Conservation (phyloP, 352 stramenopile species). For the Globisporangium sylvaticum region DNA sequence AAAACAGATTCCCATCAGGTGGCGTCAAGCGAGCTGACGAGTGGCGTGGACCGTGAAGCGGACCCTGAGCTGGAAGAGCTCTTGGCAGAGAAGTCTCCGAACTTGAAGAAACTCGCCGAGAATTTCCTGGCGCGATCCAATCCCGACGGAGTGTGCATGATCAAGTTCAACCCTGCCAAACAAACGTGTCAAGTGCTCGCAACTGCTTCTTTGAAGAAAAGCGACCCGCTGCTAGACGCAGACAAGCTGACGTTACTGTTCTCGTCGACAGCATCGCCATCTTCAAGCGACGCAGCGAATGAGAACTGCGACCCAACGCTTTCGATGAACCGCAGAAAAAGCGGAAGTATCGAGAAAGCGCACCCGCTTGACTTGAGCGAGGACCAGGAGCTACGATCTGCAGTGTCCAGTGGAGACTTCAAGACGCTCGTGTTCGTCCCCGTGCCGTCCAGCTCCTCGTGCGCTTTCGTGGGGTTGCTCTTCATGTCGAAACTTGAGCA, state of each 20-base stretch:
- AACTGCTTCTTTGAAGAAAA: conserved; percentile 11
- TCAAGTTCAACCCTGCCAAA: conserved; percentile 42
- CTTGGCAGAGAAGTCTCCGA: conserved; percentile 28
- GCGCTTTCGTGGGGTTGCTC: conserved; percentile 11
- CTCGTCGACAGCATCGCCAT: background rate
- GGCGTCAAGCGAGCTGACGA: conserved; percentile 3
- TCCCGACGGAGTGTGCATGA: conserved; percentile 40
- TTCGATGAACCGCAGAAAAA: too few species aligned
- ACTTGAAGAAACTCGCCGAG: conserved; percentile 27
- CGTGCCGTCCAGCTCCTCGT: conserved; percentile 31
- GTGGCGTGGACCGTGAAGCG: conserved; percentile 18
- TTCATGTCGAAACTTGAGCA: conserved; percentile 8
- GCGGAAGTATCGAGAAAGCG: conserved; percentile 29
- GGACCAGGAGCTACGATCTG: conserved; percentile 24
- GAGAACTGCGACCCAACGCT: background rate
- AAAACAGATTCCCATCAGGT: background rate
- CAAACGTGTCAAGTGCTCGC: conserved; percentile 34
- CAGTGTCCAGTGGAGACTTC: conserved; percentile 14
- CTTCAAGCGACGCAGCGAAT: background rate
- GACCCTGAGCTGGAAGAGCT: conserved; percentile 27
- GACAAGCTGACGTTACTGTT: conserved; percentile 16
- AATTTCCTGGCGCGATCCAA: conserved; percentile 23
- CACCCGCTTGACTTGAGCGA: conserved; percentile 38
- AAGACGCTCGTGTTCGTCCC: conserved; percentile 47
- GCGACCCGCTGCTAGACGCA: background rate